phyloP scores from a whole-genome alignment of 83 land plant species.

The Picea engelmannii region DNA sequence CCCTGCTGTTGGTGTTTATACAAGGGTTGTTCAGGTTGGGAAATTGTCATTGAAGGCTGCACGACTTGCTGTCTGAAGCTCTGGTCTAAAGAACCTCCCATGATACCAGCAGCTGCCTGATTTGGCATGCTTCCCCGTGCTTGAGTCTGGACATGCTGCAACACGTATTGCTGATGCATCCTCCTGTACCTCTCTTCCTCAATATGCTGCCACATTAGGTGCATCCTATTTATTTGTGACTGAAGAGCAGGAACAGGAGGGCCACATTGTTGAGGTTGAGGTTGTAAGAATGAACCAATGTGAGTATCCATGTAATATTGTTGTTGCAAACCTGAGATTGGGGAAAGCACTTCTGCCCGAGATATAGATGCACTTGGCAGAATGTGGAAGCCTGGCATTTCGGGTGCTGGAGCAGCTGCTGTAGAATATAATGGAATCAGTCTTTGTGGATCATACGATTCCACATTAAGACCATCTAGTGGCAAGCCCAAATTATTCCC shows the following conservation, averaged over 20 bases:
- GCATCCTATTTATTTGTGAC: slow-evolving; percentile 20
- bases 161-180: slow-evolving; percentile 30
- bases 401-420: slow-evolving; percentile 8
- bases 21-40: slow-evolving; percentile 21
- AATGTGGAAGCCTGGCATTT: slow-evolving; percentile 21
- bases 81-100: slow-evolving; percentile 12
- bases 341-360: slow-evolving; percentile 18
- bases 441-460: slow-evolving; percentile 5
- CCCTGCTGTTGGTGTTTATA: slow-evolving; percentile 16
- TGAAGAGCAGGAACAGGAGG: slow-evolving; percentile 16
- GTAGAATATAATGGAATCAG: slow-evolving; percentile 12
- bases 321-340: slow-evolving; percentile 25
- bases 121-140: slow-evolving; percentile 10
- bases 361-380: slow-evolving; percentile 18
- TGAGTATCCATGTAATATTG: slow-evolving; percentile 28
- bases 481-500: slow-evolving; percentile 11
- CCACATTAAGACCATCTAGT: slow-evolving; percentile 10
- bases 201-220: slow-evolving; percentile 13
- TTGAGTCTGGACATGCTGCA: slow-evolving; percentile 31
- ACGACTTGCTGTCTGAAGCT: slow-evolving; percentile 20
- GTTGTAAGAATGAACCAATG: slow-evolving; percentile 23
- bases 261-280: slow-evolving; percentile 23
- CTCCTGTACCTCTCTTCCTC: slow-evolving; percentile 29
- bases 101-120: slow-evolving; percentile 16
- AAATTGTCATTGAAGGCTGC: slow-evolving; percentile 16